Evolutionary conservation across 164 flowering plant species (phyloP).

Genomic region (Hamamelis virginiana): DNA sequence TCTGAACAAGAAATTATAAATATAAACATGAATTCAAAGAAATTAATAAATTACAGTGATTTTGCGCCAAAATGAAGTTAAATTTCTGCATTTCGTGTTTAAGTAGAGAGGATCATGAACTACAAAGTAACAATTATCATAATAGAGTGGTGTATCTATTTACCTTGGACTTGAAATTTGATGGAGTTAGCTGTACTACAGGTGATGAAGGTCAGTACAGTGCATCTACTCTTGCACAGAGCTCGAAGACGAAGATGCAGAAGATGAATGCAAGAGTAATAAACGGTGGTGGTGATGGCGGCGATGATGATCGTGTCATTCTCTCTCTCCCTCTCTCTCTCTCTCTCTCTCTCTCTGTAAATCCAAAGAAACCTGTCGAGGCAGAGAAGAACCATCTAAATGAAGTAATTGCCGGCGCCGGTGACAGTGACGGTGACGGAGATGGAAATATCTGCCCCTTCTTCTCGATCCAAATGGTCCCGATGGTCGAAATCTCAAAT

Average conservation of each 20-base stretch:
- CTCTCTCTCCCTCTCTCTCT: too few relatives aligned
- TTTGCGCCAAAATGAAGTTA: neutral
- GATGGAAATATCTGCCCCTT: too few relatives aligned
- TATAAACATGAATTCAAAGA: neutral
- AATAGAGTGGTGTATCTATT: neutral
- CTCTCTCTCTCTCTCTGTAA: constrained; percentile 6
- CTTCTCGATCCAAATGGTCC: too few relatives aligned
- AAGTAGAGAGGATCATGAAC: neutral
- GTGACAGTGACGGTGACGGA: too few relatives aligned
- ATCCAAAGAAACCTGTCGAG: constrained; percentile 3
- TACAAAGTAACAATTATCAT: neutral
- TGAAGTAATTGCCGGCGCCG: too few relatives aligned
- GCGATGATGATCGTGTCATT: constrained; percentile 20
- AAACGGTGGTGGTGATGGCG: too few relatives aligned
- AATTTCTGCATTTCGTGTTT: neutral
- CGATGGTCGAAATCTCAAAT: too few relatives aligned
- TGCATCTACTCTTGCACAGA: constrained; percentile 34
- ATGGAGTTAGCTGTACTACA: constrained; percentile 73
- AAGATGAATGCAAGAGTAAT: constrained; percentile 1
- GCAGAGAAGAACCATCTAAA: constrained; percentile 7
- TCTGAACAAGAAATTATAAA: constrained; percentile 1
- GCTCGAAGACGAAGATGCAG: constrained; percentile 11
- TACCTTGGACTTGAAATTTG: constrained; percentile 94
- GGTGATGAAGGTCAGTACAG: constrained; percentile 84
- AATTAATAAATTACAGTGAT: neutral